A percentile compares a stretch with the other conserved stretches of the same genome.
Conservation (phyloP, 495 filamentous ascomycete species). For the Parachaetomium inaequale region DNA sequence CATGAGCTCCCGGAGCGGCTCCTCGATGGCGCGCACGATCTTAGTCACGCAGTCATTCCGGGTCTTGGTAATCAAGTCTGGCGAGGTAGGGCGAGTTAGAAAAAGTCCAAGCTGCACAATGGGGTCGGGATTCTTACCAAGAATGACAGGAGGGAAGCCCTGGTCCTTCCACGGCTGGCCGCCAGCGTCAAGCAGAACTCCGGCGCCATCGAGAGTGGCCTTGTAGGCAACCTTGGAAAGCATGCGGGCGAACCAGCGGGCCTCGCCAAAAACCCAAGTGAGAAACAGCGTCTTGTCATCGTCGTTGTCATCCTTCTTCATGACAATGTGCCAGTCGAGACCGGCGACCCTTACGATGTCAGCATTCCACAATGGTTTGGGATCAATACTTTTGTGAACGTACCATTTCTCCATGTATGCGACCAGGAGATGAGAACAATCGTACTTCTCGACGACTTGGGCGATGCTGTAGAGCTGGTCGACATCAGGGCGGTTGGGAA, state of each 20-base stretch:
- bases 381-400: background rate
- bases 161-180: constrained; percentile 20
- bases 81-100: background rate
- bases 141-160: constrained; percentile 12
- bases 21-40: background rate
- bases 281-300: constrained; percentile 24
- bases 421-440: constrained; percentile 18
- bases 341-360: constrained; percentile 3
- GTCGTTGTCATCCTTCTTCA: constrained; percentile 1
- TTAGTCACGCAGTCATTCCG: constrained; percentile 10
- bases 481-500: constrained; percentile 15
- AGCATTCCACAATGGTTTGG: background rate
- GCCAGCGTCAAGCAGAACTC: constrained; percentile 8
- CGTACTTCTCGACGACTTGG: constrained; percentile 21
- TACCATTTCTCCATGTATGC: constrained; percentile 22
- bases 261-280: constrained; percentile 26
- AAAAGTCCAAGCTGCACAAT: background rate
- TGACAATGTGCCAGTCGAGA: constrained; percentile 17
- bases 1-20: constrained; percentile 12
- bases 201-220: constrained; percentile 13
- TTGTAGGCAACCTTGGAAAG: constrained; percentile 19
- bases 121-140: constrained; percentile 17
- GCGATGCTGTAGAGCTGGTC: constrained; percentile 22
- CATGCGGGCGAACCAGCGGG: constrained; percentile 14
- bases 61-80: constrained; percentile 17